Evolutionary conservation across 2,329 filamentous ascomycete genomes (phyloP).

Genomic region (Penicillium sp.): DNA sequence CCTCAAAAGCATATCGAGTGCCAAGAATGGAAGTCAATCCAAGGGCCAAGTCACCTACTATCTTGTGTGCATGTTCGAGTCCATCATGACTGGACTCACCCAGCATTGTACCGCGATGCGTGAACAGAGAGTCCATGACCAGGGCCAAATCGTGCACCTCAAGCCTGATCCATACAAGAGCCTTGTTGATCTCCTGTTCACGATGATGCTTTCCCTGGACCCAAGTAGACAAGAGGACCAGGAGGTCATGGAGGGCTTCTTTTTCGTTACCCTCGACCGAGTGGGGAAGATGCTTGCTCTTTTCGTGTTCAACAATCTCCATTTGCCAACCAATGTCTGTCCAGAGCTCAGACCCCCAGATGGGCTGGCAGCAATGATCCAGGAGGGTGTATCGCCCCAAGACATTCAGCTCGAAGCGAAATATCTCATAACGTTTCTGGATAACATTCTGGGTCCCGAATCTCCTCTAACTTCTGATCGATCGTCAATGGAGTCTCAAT

Average conservation of each 20-base stretch:
- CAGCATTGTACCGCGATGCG: conserved; percentile 21
- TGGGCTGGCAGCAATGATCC: conserved; percentile 26
- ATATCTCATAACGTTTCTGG: conserved; percentile 36
- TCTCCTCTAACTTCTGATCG: neutral
- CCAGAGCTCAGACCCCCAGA: conserved; percentile 30
- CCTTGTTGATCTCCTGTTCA: conserved; percentile 26
- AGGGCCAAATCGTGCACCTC: neutral
- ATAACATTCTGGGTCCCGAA: conserved; percentile 24
- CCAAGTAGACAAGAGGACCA: conserved; percentile 24
- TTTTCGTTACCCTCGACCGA: conserved; percentile 37
- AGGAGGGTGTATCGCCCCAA: conserved; percentile 22
- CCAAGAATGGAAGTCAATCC: conserved; percentile 9
- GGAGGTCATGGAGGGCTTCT: conserved; percentile 41
- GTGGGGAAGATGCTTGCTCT: conserved; percentile 40
- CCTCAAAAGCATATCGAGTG: conserved; percentile 24
- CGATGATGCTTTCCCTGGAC: conserved; percentile 32
- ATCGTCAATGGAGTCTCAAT: conserved; percentile 3
- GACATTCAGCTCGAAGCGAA: conserved; percentile 33
- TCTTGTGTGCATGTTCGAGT: conserved; percentile 33
- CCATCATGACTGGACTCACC: conserved; percentile 25
- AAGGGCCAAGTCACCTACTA: conserved; percentile 32
- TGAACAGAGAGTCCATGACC: neutral
- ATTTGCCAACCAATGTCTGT: conserved; percentile 24
- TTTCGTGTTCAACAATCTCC: conserved; percentile 37
- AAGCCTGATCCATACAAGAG: conserved; percentile 10